These are phyloP conservation scores for Aphanocladium album DNA, from an alignment of 2,329 filamentous ascomycete genomes.

Conservation along the genomic window DNA sequence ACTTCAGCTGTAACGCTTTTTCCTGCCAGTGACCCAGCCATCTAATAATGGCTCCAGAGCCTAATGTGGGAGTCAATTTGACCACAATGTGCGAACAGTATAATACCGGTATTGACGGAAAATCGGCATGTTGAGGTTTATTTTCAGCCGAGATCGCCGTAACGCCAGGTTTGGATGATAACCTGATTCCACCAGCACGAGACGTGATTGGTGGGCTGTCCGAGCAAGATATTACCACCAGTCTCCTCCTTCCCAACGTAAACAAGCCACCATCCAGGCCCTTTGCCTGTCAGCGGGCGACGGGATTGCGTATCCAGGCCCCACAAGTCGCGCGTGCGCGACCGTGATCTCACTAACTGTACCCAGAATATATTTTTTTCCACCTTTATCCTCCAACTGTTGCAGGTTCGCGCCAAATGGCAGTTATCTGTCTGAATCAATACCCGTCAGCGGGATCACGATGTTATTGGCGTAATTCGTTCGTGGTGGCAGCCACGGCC, in stretches of 20 bases:
- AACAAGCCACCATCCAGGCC: too few species aligned
- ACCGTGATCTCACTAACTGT: neutral
- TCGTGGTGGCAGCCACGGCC: neutral
- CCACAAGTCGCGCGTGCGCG: neutral
- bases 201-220: too few species aligned
- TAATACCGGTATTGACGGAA: neutral
- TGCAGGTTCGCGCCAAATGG: neutral
- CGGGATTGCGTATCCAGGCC: neutral
- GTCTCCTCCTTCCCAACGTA: too few species aligned
- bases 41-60: neutral
- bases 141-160: neutral
- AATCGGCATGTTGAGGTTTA: neutral
- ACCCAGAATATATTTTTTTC: neutral
- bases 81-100: neutral
- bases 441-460: slow-evolving; percentile 1
- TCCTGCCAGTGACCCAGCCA: neutral
- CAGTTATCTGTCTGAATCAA: neutral
- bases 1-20: neutral
- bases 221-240: too few species aligned
- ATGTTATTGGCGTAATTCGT: neutral
- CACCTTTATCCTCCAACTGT: neutral
- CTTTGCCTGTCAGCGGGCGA: too few species aligned
- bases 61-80: neutral
- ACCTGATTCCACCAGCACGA: neutral
- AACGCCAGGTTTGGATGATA: neutral